Base-by-base conservation (phyloP, 1,284 basidiomycete species). In the Coniophora puteana region DNA sequence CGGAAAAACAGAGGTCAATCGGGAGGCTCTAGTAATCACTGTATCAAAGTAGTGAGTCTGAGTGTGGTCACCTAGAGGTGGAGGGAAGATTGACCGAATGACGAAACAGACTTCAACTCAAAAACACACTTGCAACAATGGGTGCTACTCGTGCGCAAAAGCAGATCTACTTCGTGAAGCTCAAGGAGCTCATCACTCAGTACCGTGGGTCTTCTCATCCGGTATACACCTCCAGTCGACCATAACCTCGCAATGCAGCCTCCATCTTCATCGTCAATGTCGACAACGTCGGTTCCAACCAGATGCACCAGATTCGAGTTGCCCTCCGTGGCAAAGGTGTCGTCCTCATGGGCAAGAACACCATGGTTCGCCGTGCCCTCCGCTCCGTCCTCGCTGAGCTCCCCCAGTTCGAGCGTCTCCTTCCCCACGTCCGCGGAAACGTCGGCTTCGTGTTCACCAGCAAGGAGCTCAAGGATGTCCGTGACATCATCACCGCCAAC, bases 321-420 rank as follows among this genome's bases (percentile, higher is more conserved):
- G 76, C 95, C 40, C 84, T 99, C 67, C 93, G 96, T 59, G 93
- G 93, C 62, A 93, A 92, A 69, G 96, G 90, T 77, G 75, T 93
- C 47, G 94, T 99, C 52, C 72, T 99, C 58, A 99, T 99, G 96
- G 95, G 95, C 65, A 99, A 99, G 78, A 99, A 99, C 86, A 99
- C 96, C 66, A 98, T 99, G 96, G 94, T 98, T 60, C 91, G 95
- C 72, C 93, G 95, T 64, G 95, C 93, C 46, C 80, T 99, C 53
- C 93, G 95, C 57, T 77, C 85, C 63, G 83, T 98, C 67, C 78
- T 98, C 59, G 48, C 77, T 53, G 95, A 98, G 62, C 80, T 74
- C 76, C 95, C 96, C 50, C 84, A 93, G 63, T 94, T 89, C 76
- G 95, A 99, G 76, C 89, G 85, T 66, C 83, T 99, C 66, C 83